Percentiles rank a stretch among this genome's conserved stretches.
phyloP scores from a whole-genome alignment of 2,329 filamentous ascomycete species.

The Botrytis fabae region DNA sequence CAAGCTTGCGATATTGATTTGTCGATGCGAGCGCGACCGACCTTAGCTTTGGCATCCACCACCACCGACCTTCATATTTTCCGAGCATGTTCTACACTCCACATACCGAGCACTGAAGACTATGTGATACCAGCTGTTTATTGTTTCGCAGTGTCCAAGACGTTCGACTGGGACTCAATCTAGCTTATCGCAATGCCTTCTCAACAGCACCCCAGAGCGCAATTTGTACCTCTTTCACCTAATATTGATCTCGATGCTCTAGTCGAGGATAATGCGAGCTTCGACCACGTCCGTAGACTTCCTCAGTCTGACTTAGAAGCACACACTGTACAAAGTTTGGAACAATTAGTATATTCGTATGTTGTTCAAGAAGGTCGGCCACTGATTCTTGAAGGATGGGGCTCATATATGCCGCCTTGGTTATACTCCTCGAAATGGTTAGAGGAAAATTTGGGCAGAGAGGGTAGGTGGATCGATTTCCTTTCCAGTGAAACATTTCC shows the following conservation, averaged over 20 bases:
- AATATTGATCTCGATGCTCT: constrained; percentile 75
- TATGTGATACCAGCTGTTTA: neutral
- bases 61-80: neutral
- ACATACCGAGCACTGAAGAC: neutral
- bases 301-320: constrained; percentile 74
- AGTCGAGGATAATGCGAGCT: constrained; percentile 78
- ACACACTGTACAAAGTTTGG: constrained; percentile 76
- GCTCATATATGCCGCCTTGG: constrained; percentile 69
- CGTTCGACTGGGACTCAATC: neutral
- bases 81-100: neutral
- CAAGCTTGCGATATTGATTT: constrained; percentile 2
- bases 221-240: constrained; percentile 88
- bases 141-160: neutral
- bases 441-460: constrained; percentile 73
- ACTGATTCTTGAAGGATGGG: constrained; percentile 87
- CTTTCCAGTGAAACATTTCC: neutral
- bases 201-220: constrained; percentile 74
- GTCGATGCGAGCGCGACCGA: neutral
- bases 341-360: constrained; percentile 76
- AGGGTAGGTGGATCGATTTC: constrained; percentile 55
- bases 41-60: neutral
- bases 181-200: constrained; percentile 62
- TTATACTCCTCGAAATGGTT: constrained; percentile 84
- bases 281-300: constrained; percentile 82
- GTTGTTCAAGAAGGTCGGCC: constrained; percentile 87